Evolutionary conservation across 2,329 filamentous ascomycete species (phyloP), one percentile per base, ranked within the genome.

Genomic region (Cladophialophora yegresii): DNA sequence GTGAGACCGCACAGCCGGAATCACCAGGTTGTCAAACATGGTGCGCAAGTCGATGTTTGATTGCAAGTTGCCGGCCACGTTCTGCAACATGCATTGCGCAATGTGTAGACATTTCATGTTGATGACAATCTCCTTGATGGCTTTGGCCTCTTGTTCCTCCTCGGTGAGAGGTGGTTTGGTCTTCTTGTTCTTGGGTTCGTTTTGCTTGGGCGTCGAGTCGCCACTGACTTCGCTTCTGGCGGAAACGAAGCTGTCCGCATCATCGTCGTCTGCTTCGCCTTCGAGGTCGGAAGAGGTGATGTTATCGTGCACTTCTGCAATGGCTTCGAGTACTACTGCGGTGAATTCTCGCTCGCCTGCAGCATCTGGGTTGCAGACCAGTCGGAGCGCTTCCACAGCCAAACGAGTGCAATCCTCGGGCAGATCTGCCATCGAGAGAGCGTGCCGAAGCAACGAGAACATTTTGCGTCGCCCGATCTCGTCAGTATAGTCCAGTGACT

Each of bases 71-170:
- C 92, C 91, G 59, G 90, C 85, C 9, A 99, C 91, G 73, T 98
- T 96, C 74, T 96, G 88, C 58, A 99, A 84, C 90, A 98, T 96
- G 81, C 92, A 98, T 77, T 97, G 92, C 28, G 96, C 93, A 70
- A 99, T 97, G 74, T 97, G 91, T 67, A 99, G 83, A 76, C 95
- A 98, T 79, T 98, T 98, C 86, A 97, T 93, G 81, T 98, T 98
- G 76, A 98, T 90, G 81, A 97, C 88, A 74, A 97, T 95, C 78
- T 97, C 92, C 69, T 87, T 88, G 70, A 97, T 87, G 1, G 90
- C 91, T 79, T 93, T 96, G 54, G 82, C 82, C 69, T 86, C 84
- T 58, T 86, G 83, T 55, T 71, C 67, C 65, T 68, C 66, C 23
- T 61, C 66, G 6, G 67, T 66, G 43, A 67, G 60, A 28, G 65